Evolutionary conservation across 2,329 filamentous ascomycete species (phyloP), one percentile per base, ranked within the genome.

Genomic region (Alternaria postmessia): DNA sequence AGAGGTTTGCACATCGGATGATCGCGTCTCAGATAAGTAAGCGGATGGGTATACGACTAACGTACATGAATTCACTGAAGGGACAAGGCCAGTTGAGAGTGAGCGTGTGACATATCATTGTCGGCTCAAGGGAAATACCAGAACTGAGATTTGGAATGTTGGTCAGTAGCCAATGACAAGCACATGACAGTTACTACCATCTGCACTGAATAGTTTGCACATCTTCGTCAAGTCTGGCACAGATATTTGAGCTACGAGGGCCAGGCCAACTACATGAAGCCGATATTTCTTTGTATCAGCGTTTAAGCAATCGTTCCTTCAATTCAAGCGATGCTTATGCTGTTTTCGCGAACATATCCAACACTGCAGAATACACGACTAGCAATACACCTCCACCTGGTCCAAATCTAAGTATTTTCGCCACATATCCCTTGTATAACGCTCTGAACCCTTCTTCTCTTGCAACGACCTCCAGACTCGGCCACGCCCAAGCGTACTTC

Each of bases 401-500:
- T 4, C 73, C 71, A 62, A 75, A 74, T 46, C 70, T 69, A 38
- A 74, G 56, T 20, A 74, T 73, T 57, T 75, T 74, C 2, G 71
- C 71, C 38, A 74, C 48, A 56, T 75, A 75, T 5, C 72, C 71
- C 52, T 75, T 75, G 54, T 75, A 75, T 38, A 75, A 54, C 16
- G 72, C 71, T 47, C 53, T 62, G 28, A 71, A 61, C 2, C 71
- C 72, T 46, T 75, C 72, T 44, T 75, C 72, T 47, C 64, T 69
- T 14, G 69, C 68, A 3, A 75, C 62, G 12, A 74, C 56, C 5
- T 58, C 63, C 47, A 75, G 57, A 43, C 70, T 73, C 14, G 69
- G 71, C 69, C 71, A 75, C 30, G 68, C 72, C 71, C 71, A 75
- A 28, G 65, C 62, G 62, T 74, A 75, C 61, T 72, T 74, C 6